Percentiles rank a stretch among this genome's conserved stretches.
Evolutionary conservation across 768 basidiomycete species (phyloP).

Genomic region (Suillus plorans): DNA sequence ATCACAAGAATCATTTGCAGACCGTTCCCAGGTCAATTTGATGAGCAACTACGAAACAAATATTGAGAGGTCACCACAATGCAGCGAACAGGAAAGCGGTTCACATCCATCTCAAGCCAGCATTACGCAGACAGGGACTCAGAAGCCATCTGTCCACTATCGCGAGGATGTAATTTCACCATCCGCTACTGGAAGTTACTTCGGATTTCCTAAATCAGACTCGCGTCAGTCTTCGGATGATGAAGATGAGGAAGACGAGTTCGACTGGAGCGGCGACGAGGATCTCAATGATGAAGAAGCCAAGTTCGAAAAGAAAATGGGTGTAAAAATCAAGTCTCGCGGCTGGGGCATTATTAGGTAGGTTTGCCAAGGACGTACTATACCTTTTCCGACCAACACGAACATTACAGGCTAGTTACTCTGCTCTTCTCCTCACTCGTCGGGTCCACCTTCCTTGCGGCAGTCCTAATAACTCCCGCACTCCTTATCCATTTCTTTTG

Average conservation of each 20-base stretch:
- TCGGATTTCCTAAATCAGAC: constrained; percentile 34
- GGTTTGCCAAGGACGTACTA: constrained; percentile 13
- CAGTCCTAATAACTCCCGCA: constrained; percentile 58
- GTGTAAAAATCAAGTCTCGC: constrained; percentile 39
- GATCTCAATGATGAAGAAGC: constrained; percentile 71
- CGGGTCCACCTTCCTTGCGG: constrained; percentile 67
- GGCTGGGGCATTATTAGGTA: constrained; percentile 59
- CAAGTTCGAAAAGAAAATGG: constrained; percentile 63
- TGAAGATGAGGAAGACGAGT: constrained; percentile 55
- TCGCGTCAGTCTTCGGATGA: constrained; percentile 50
- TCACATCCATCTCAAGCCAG: constrained; percentile 14
- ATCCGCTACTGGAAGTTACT: constrained; percentile 19
- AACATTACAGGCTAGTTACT: constrained; percentile 48
- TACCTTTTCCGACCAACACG: neutral
- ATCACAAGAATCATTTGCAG: constrained; percentile 22
- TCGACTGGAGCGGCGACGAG: constrained; percentile 79
- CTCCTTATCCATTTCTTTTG: constrained; percentile 69
- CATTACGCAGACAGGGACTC: constrained; percentile 14
- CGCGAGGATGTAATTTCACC: constrained; percentile 38
- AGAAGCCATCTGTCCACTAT: constrained; percentile 54
- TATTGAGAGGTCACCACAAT: neutral
- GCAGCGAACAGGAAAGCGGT: constrained; percentile 14
- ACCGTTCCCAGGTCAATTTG: constrained; percentile 22
- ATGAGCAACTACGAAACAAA: constrained; percentile 18
- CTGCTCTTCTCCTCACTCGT: constrained; percentile 71